phyloP scores from a whole-genome alignment of 2,329 filamentous ascomycete genomes.

The Sporothrix sp. region DNA sequence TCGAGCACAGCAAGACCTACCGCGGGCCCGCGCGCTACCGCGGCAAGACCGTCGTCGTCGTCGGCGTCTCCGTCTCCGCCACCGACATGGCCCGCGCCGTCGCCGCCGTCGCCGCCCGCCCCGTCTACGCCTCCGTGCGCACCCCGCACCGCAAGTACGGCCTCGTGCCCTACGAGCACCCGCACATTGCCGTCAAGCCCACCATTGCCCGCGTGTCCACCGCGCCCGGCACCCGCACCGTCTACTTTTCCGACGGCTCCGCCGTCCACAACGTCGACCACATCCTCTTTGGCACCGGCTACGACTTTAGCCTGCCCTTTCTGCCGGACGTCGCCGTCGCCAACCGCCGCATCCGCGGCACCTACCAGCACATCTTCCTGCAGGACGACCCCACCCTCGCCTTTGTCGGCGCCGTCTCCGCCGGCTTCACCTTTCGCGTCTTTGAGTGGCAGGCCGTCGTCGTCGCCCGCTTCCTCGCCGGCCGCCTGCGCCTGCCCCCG shows the following conservation, averaged over 20 bases:
- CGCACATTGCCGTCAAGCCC: too few relatives aligned
- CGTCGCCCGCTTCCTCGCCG: conserved; percentile 46
- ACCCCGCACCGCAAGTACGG: too few relatives aligned
- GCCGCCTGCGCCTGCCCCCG: conserved; percentile 38
- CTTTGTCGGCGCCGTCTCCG: conserved; percentile 55
- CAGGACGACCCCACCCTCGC: conserved; percentile 53
- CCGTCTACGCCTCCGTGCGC: too few relatives aligned
- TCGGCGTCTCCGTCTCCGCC: conserved; percentile 49
- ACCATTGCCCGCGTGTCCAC: too few relatives aligned
- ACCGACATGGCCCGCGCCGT: conserved; percentile 47
- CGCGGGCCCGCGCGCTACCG: conserved; percentile 22
- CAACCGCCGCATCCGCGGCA: conserved; percentile 30
- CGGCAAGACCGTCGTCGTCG: conserved; percentile 36
- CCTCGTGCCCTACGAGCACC: too few relatives aligned
- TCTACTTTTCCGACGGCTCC: conserved; percentile 42
- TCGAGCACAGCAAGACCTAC: conserved; percentile 33
- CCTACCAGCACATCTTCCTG: conserved; percentile 45
- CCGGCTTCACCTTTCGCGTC: conserved; percentile 55
- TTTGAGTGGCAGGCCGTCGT: conserved; percentile 62
- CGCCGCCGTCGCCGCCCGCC: conserved; percentile 28
- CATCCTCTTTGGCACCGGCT: conserved; percentile 51
- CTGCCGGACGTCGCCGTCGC: too few relatives aligned
- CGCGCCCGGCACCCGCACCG: too few relatives aligned
- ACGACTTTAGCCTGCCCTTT: conserved; percentile 49
- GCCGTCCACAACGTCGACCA: conserved; percentile 40